These are phyloP conservation scores for Apiotrichum laibachii DNA, from an alignment of 1,284 basidiomycete genomes.

Conservation along the genomic window DNA sequence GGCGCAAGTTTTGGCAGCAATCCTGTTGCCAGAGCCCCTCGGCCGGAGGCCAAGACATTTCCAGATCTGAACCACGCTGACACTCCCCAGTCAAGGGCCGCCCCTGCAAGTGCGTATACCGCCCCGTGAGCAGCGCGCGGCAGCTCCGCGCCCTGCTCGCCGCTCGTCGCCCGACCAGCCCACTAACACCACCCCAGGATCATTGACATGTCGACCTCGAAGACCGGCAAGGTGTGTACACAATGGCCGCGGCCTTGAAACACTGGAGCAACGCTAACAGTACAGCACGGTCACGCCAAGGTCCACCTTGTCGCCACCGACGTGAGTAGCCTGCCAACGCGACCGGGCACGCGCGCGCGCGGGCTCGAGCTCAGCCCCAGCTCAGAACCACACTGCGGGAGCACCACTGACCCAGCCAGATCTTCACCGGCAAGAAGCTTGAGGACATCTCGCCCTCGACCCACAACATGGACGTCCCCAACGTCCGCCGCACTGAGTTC, in stretches of 20 bases:
- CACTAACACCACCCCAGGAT: constrained; percentile 92
- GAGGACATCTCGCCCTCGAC: constrained; percentile 96
- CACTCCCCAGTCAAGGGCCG: constrained; percentile 55
- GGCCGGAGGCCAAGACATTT: no score
- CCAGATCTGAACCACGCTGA: background rate
- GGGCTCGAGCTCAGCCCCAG: background rate
- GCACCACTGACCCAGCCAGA: constrained; percentile 56
- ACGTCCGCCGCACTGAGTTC: constrained; percentile 88
- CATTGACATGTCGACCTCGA: constrained; percentile 99
- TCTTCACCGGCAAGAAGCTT: constrained; percentile 93
- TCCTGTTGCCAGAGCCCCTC: background rate
- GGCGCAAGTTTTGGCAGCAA: constrained; percentile 1
- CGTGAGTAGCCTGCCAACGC: constrained; percentile 58
- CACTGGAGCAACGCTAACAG: background rate
- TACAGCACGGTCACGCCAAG: constrained; percentile 94
- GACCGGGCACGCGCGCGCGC: background rate
- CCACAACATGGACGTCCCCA: constrained; percentile 83
- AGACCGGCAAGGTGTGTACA: constrained; percentile 58
- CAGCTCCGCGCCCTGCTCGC: no score
- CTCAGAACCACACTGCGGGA: background rate
- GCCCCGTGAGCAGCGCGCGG: no score
- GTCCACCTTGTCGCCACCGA: constrained; percentile 96
- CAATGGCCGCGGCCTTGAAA: background rate
- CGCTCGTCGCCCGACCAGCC: background rate
- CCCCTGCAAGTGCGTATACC: constrained; percentile 67